Evolutionary conservation across 2,329 filamentous ascomycete species (phyloP), one percentile per base, ranked within the genome.

Genomic region (Fusarium sp.): DNA sequence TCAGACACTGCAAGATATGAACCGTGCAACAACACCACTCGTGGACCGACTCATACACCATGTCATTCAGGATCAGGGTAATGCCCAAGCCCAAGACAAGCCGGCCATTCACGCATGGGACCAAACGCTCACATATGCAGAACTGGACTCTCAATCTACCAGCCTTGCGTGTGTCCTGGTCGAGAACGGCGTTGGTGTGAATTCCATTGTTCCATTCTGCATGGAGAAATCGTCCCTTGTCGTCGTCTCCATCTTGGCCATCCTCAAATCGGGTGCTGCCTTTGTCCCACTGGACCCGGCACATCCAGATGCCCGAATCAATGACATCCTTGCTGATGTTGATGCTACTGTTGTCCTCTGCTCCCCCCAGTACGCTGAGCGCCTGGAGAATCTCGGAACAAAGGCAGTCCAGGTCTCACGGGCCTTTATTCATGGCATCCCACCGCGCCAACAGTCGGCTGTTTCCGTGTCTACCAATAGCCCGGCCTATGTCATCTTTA

Each of bases 71-170:
- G 25, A n/a, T 2, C 33, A 33, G 16, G 42, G 31, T 10, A 0
- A 16, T 1, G 20, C 14, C 3, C 66, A 77, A 36, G 7, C 45
- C 3, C 40, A 45, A 4, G 64, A 73, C 11, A 68, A 76, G 20
- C 4, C 56, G 33, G 66, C 66, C 7, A 38, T 86, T 11, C 75
- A 81, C 54, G 82, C 84, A 2, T 86, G 84, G 84, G 85, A 86
- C 60, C 82, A 82, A 6, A 71, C 66, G 22, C 82, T 85, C 47
- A 85, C 84, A 2, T 86, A 86, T 61, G 57, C 72, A 31, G 81
- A 86, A 16, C 77, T 86, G 6, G 81, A 68, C 9, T 22, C 7
- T 13, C 47, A 62, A 5, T 71, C 71, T 0, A 63, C 56, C 1
- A 7, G 6, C 14, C 71, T 74, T 18, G 35, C 71, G 8, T 1